These are phyloP conservation scores for Ophiostoma pallidulum DNA, from an alignment of 2,329 filamentous ascomycete genomes.

Conservation along the genomic window DNA sequence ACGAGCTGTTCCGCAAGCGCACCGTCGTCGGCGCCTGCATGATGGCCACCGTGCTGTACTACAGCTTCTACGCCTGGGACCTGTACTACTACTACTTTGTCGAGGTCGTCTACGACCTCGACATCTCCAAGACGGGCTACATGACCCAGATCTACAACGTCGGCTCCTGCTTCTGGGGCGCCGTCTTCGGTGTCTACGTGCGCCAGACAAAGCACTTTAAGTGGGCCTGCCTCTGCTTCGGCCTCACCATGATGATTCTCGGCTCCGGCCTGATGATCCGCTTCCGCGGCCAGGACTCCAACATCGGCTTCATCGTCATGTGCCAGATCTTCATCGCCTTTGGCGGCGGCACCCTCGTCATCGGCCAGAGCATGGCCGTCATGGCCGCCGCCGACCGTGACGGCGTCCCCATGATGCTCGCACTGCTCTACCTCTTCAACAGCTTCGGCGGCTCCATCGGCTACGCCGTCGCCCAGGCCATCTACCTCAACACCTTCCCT, in stretches of 20 bases:
- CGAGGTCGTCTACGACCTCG: conserved; percentile 20
- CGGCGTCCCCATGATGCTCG: conserved; percentile 47
- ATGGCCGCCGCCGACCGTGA: conserved; percentile 50
- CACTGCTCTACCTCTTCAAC: conserved; percentile 47
- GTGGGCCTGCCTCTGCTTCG: conserved; percentile 29
- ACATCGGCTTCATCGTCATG: conserved; percentile 45
- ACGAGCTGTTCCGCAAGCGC: conserved; percentile 36
- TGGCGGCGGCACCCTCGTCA: conserved; percentile 47
- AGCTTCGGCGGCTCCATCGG: conserved; percentile 52
- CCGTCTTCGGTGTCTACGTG: conserved; percentile 38
- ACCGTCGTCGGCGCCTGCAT: conserved; percentile 31
- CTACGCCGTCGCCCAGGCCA: conserved; percentile 47
- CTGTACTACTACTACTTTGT: conserved; percentile 20
- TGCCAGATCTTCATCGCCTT: conserved; percentile 47
- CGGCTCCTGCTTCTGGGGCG: conserved; percentile 33
- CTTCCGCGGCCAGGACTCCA: conserved; percentile 42
- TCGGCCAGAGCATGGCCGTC: conserved; percentile 48
- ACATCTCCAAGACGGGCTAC: conserved; percentile 17
- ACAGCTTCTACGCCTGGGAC: conserved; percentile 20
- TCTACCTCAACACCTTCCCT: conserved; percentile 51
- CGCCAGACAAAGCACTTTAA: conserved; percentile 43
- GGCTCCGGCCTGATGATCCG: conserved; percentile 47
- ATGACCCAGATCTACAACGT: conserved; percentile 19
- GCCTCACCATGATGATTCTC: conserved; percentile 42
- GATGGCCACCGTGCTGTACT: conserved; percentile 15